A percentile compares a stretch with the other conserved stretches of the same genome.
These are phyloP conservation scores for Lomentospora prolificans DNA, from an alignment of 2,329 filamentous ascomycete species.

Conservation along the genomic window DNA sequence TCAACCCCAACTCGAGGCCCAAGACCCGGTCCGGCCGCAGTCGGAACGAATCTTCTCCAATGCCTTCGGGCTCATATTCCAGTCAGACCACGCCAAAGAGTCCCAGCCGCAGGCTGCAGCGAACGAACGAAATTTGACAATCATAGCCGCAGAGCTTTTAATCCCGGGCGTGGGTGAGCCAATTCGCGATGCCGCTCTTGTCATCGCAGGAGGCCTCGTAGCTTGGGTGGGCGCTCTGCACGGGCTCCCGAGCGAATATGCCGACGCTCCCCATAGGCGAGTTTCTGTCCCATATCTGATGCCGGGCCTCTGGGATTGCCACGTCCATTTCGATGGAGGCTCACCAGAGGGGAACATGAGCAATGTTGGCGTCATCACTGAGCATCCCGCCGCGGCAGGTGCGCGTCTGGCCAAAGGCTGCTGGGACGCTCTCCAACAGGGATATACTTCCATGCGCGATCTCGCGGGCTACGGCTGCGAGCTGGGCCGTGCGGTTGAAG, in stretches of 20 bases:
- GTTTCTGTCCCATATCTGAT: slow-evolving; percentile 30
- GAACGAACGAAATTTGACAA: no score
- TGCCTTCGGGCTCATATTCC: no score
- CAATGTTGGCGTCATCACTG: background rate
- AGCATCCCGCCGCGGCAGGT: background rate
- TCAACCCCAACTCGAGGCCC: no score
- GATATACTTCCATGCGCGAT: background rate
- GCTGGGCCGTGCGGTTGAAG: slow-evolving; percentile 8
- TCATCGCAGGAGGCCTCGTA: background rate
- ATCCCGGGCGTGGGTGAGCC: background rate
- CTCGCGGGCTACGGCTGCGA: background rate
- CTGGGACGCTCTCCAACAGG: background rate
- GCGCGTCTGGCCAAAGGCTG: background rate
- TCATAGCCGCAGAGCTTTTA: no score
- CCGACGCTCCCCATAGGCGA: background rate
- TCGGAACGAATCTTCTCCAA: no score
- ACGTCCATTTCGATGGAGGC: slow-evolving; percentile 37
- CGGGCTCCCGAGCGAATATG: background rate
- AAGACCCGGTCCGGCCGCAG: no score
- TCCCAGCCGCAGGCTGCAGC: no score
- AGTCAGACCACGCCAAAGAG: no score
- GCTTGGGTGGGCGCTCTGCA: background rate
- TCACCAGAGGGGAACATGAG: no score
- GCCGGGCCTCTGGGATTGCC: slow-evolving; percentile 44
- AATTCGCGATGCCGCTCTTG: background rate